These are phyloP conservation scores for Pichia phayaonensis DNA, from an alignment of 805 yeast genomes.

Conservation along the genomic window DNA sequence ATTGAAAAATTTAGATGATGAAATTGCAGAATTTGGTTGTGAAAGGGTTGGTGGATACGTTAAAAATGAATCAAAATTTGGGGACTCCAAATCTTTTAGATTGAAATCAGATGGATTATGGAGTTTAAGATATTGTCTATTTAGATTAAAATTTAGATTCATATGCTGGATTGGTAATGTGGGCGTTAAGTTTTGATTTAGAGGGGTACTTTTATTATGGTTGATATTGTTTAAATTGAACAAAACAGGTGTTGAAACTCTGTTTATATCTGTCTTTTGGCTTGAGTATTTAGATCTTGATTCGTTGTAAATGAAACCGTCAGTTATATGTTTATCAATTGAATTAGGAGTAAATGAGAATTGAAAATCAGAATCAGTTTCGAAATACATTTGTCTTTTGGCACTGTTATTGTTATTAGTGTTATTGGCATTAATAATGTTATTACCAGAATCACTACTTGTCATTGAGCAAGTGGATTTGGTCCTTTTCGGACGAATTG, in stretches of 20 bases:
- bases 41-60: slow-evolving; percentile 4
- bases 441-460: background rate
- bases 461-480: background rate
- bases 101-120: background rate
- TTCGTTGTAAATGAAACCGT: background rate
- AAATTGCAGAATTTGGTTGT: background rate
- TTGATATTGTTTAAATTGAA: background rate
- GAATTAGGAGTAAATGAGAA: background rate
- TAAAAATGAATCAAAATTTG: slow-evolving; percentile 8
- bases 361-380: background rate
- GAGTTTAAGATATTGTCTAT: background rate
- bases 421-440: background rate
- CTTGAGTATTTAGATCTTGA: background rate
- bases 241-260: background rate
- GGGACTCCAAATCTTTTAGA: slow-evolving; percentile 1
- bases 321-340: background rate
- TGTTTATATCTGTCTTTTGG: background rate
- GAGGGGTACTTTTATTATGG: background rate
- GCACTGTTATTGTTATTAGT: background rate
- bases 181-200: slow-evolving; percentile 3
- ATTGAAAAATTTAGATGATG: background rate
- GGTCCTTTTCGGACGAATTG: background rate
- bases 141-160: background rate
- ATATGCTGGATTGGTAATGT: slow-evolving; percentile 4
- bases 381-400: background rate